These are phyloP conservation scores for Lodderomyces theae DNA, from an alignment of 1,139 yeast genomes.

Conservation along the genomic window DNA sequence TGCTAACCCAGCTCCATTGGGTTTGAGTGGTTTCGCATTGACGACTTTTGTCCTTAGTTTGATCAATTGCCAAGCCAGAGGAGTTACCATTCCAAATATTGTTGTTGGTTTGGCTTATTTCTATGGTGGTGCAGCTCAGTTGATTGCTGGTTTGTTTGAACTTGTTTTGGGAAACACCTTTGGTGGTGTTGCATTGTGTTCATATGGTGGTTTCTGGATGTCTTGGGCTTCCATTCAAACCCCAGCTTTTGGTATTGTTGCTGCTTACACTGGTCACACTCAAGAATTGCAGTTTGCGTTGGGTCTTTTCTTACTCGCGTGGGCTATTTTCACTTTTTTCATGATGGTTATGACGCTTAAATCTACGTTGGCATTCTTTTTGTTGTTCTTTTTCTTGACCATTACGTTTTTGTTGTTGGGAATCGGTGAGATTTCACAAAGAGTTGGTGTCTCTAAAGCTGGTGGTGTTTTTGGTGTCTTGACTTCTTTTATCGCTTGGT, in stretches of 20 bases:
- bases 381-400: conserved; percentile 60
- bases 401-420: conserved; percentile 68
- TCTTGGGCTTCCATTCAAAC: conserved; percentile 73
- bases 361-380: conserved; percentile 75
- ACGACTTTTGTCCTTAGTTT: conserved; percentile 80
- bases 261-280: conserved; percentile 46
- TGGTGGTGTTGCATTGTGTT: conserved; percentile 82
- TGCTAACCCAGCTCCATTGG: conserved; percentile 89
- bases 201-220: conserved; percentile 91
- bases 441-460: conserved; percentile 47
- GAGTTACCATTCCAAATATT: conserved; percentile 32
- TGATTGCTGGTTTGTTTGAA: conserved; percentile 75
- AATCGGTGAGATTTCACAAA: conserved; percentile 47
- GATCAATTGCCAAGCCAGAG: conserved; percentile 38
- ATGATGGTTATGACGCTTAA: conserved; percentile 66
- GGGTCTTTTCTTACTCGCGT: conserved; percentile 73
- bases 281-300: conserved; percentile 46
- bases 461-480: conserved; percentile 82
- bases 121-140: conserved; percentile 82
- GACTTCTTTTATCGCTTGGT: conserved; percentile 81
- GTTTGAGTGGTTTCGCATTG: conserved; percentile 78
- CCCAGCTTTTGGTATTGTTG: conserved; percentile 68
- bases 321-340: conserved; percentile 78
- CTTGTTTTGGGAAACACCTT: conserved; percentile 78
- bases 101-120: conserved; percentile 71